These are phyloP conservation scores for Sherardia arvensis DNA, from an alignment of 257 asterid species.

Conservation along the genomic window DNA sequence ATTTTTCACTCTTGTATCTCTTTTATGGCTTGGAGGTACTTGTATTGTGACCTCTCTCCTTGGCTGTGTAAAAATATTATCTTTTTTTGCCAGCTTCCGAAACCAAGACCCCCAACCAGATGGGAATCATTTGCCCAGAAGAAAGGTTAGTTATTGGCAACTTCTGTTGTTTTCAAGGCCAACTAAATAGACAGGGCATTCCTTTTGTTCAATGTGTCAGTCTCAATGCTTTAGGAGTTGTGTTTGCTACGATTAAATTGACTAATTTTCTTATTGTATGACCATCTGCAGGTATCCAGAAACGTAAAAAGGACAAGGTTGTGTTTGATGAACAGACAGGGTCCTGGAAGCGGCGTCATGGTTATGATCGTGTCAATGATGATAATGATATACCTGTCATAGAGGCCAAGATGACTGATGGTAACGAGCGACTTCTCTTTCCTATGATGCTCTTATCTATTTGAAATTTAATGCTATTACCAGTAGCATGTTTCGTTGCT, in stretches of 20 bases:
- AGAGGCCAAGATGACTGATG: conserved; percentile 87
- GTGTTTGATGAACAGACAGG: conserved; percentile 74
- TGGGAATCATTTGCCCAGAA: conserved; percentile 87
- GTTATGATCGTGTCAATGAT: conserved; percentile 87
- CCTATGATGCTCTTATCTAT: background rate
- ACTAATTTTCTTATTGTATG: background rate
- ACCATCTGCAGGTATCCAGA: conserved; percentile 52
- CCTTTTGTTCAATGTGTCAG: no score
- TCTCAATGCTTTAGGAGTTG: background rate
- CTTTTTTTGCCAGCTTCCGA: conserved; percentile 58
- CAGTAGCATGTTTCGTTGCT: background rate
- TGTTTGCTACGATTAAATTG: background rate
- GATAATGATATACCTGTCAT: conserved; percentile 83
- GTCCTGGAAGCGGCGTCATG: conserved; percentile 84
- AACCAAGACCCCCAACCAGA: conserved; percentile 81
- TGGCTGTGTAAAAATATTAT: conserved; percentile 9
- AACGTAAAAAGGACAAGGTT: conserved; percentile 63
- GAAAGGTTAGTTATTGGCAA: conserved; percentile 50
- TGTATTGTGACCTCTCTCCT: background rate
- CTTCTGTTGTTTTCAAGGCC: background rate
- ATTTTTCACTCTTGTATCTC: no score
- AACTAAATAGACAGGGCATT: background rate
- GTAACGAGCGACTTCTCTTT: conserved; percentile 23
- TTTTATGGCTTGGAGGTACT: background rate
- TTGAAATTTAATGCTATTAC: no score